phyloP scores from a whole-genome alignment of 208 protist genomes.

The Entamoeba moshkovskii region DNA sequence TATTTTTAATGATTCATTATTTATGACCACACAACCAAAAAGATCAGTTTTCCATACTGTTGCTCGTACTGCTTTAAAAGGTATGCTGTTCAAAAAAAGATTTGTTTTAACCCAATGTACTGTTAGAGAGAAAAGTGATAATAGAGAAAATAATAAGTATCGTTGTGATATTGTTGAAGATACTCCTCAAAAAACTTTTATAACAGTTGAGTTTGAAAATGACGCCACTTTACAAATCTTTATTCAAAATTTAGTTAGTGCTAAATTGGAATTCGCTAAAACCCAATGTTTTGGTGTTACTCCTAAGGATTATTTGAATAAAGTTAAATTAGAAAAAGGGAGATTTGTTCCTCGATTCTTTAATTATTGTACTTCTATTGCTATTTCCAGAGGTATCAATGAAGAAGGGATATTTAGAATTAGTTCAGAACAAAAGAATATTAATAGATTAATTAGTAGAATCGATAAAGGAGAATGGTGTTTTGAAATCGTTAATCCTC shows the following conservation, averaged over 20 bases:
- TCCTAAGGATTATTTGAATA: not conserved
- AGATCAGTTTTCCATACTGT: not conserved
- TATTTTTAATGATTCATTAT: not conserved
- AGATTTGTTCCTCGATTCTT: not conserved
- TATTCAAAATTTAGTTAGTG: not conserved
- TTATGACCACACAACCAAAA: conserved; percentile 5
- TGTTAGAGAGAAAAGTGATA: not conserved
- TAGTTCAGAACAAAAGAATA: not conserved
- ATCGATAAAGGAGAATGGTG: not conserved
- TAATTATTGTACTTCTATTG: not conserved
- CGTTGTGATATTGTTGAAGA: not conserved
- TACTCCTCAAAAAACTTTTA: not conserved
- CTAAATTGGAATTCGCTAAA: not conserved
- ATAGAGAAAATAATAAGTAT: not conserved
- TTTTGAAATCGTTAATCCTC: not conserved
- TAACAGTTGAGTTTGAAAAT: not conserved
- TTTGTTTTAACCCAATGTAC: not conserved
- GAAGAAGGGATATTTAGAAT: conserved; percentile 1
- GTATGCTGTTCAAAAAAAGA: not conserved
- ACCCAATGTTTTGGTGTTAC: not conserved
- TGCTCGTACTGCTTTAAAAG: not conserved
- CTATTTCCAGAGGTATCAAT: not conserved
- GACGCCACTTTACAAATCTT: not conserved
- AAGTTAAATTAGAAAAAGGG: not conserved
- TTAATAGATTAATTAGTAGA: not conserved